A percentile compares a stretch with the other conserved stretches of the same genome.
Conservation (phyloP, 495 filamentous ascomycete genomes). For the Penicillium antarcticum region DNA sequence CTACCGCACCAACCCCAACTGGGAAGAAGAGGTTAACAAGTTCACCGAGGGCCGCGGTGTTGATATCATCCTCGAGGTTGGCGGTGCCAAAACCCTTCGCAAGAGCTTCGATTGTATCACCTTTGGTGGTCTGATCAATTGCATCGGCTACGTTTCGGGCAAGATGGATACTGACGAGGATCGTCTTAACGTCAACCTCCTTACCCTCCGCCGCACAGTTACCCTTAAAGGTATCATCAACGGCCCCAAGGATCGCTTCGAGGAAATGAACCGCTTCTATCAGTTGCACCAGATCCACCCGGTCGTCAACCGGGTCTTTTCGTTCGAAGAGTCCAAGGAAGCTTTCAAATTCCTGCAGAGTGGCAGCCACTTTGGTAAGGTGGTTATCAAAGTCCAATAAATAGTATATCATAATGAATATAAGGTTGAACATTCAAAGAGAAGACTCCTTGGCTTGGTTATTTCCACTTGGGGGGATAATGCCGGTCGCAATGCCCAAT, state of each 20-base stretch:
- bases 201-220: constrained; percentile 47
- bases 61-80: constrained; percentile 68
- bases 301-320: constrained; percentile 59
- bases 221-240: constrained; percentile 61
- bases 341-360: constrained; percentile 55
- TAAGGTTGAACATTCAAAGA: too few species aligned
- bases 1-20: constrained; percentile 63
- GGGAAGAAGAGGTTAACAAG: constrained; percentile 65
- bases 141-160: constrained; percentile 66
- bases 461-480: constrained; percentile 46
- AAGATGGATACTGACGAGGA: constrained; percentile 44
- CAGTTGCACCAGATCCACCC: constrained; percentile 59
- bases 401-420: not conserved
- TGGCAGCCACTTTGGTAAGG: constrained; percentile 73
- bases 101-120: constrained; percentile 64
- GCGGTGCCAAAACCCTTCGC: constrained; percentile 55
- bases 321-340: constrained; percentile 51
- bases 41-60: constrained; percentile 59
- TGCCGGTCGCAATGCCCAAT: constrained; percentile 29
- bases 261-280: constrained; percentile 60
- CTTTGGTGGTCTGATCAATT: constrained; percentile 62
- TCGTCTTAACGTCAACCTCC: constrained; percentile 47
- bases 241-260: constrained; percentile 55
- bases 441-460: constrained; percentile 9
- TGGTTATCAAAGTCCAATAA: constrained; percentile 55